These are phyloP conservation scores for Coniophora puteana DNA, from an alignment of 1,284 basidiomycete species.

Conservation along the genomic window DNA sequence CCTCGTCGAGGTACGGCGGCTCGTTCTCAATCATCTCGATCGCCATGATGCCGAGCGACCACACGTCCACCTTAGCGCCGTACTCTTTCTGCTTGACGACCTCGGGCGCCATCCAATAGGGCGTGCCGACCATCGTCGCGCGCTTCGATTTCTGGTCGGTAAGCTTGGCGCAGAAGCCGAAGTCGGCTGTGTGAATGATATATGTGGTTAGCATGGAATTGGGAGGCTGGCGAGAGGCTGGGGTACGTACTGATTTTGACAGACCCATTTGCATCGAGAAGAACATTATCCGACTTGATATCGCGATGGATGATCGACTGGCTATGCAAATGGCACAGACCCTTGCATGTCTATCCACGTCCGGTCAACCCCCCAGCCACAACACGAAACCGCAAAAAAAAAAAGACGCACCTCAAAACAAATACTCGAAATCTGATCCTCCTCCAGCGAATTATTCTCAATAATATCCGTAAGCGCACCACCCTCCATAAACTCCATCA, in stretches of 20 bases:
- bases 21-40: constrained; percentile 99
- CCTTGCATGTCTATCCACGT: constrained; percentile 81
- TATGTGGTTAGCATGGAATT: neutral
- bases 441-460: constrained; percentile 94
- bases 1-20: constrained; percentile 97
- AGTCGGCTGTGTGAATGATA: constrained; percentile 67
- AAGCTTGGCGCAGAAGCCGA: constrained; percentile 97
- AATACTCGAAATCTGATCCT: constrained; percentile 96
- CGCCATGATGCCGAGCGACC: constrained; percentile 99
- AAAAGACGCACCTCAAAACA: constrained; percentile 73
- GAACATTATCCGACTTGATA: constrained; percentile 97
- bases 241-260: constrained; percentile 90
- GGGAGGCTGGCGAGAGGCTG: constrained; percentile 2
- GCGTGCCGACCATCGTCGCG: constrained; percentile 98
- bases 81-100: constrained; percentile 99
- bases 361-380: constrained; percentile 2
- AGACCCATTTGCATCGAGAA: constrained; percentile 87
- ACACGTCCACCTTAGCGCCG: constrained; percentile 98
- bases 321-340: constrained; percentile 88
- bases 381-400: neutral
- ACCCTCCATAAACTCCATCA: constrained; percentile 99
- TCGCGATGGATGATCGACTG: constrained; percentile 98
- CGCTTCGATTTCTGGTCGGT: constrained; percentile 98
- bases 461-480: constrained; percentile 97
- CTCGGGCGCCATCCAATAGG: constrained; percentile 99